Conservation (phyloP, 441 rosid species). For the Pelargonium myrrhifolium region DNA sequence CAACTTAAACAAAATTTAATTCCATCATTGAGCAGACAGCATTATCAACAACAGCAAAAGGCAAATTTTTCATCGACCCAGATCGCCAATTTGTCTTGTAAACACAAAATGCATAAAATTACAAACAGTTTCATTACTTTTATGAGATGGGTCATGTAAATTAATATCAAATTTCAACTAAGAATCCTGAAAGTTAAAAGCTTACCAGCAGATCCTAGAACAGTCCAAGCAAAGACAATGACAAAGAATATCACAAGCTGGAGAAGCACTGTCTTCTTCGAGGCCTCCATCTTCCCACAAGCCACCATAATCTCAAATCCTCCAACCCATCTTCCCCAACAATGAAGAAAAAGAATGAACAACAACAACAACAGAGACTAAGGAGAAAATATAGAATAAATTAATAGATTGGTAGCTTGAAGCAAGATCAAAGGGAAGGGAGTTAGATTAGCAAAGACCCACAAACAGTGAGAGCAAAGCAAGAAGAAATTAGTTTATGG, state of each 20-base stretch:
- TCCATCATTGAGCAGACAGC: slow-evolving; percentile 14
- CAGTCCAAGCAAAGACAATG: slow-evolving; percentile 36
- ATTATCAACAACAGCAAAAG: neutral
- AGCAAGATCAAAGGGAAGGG: slow-evolving; percentile 37
- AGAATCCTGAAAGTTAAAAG: slow-evolving; percentile 7
- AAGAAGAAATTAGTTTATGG: slow-evolving; percentile 25
- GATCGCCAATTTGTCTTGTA: slow-evolving; percentile 14
- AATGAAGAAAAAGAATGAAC: slow-evolving; percentile 23
- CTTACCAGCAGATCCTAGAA: slow-evolving; percentile 58
- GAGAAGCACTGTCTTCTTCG: slow-evolving; percentile 30
- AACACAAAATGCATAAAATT: slow-evolving; percentile 7
- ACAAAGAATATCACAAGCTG: slow-evolving; percentile 44
- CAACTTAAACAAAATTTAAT: slow-evolving; percentile 14
- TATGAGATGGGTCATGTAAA: slow-evolving; percentile 15
- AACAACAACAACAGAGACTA: slow-evolving; percentile 5
- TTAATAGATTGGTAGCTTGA: slow-evolving; percentile 30
- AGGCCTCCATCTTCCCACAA: slow-evolving; percentile 53
- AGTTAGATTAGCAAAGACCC: slow-evolving; percentile 28
- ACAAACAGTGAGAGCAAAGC: slow-evolving; percentile 52
- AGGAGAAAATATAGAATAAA: slow-evolving; percentile 3
- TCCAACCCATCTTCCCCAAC: neutral
- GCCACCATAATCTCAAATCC: slow-evolving; percentile 32
- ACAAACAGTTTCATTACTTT: slow-evolving; percentile 12
- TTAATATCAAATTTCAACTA: slow-evolving; percentile 4
- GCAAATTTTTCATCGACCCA: slow-evolving; percentile 19